Base-by-base conservation (phyloP, 1,284 basidiomycete genomes). In the Melampsora larici-populina region DNA sequence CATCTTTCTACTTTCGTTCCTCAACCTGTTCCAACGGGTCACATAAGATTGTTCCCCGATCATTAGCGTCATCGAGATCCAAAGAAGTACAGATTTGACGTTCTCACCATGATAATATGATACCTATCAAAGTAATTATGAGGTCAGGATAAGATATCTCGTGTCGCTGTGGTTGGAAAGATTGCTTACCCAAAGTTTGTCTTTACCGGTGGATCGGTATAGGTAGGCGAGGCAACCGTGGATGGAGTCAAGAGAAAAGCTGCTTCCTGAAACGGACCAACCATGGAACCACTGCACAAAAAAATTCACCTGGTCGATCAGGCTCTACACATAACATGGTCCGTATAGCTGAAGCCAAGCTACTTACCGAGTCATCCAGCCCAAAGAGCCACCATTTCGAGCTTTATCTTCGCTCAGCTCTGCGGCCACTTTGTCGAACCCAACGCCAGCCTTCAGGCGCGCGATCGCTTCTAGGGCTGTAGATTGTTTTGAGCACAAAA, bases 381-480 rank as follows among this genome's bases (percentile, higher is more conserved):
- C 91, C 55, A 93, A 86, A 82, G 89, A 91, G 46, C 91, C 91
- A 40, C 91, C 91, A 82, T 89, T 91, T 78, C 92, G 92, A 4
- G 92, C 92, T 83, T 93, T 93, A 85, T 93, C 92, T 83, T 93
- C 92, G 0, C 91, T 92, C 81, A 90, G 92, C 80, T 92, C 91
- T 80, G 92, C 89, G 18, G 92, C 92, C 40, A 93, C 91, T 84
- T 91, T 92, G 84, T 93, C 90, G 82, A 92, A 93, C 11, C 89
- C 84, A 80, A 90, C 87, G 5, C 91, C 91, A 78, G 90, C 90
- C 87, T 92, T 87, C 62, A 93, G 88, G 83, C 91, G 91, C 83
- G 89, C 86, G 66, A 92, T 82, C 0, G 92, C 92, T 82, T 93
- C 91, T 69, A 86, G 86, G 0, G 88, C 90, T 81, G 88, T 90